phyloP scores from a whole-genome alignment of 306 rosid genomes.

The Alnus rubra region DNA sequence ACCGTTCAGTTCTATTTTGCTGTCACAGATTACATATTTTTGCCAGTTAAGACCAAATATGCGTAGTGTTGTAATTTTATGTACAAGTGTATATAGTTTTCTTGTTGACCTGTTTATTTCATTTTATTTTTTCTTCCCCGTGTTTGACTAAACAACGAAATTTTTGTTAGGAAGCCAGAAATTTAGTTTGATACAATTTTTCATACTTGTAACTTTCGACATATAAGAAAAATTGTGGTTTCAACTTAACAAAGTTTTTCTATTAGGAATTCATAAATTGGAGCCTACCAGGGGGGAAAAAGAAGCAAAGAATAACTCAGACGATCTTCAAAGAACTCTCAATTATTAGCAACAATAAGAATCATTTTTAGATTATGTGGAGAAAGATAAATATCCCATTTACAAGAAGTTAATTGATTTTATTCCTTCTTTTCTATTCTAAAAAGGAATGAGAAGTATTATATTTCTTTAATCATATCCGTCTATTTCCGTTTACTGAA shows the following conservation, averaged over 20 bases:
- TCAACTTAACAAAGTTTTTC: background rate
- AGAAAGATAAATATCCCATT: background rate
- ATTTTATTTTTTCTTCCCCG: background rate
- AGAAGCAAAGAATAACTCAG: background rate
- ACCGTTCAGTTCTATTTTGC: background rate
- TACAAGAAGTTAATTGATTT: background rate
- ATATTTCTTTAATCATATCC: background rate
- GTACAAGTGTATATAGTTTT: background rate
- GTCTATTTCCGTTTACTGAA: background rate
- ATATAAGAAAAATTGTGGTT: background rate
- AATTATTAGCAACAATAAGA: background rate
- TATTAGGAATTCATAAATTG: background rate
- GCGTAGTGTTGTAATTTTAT: background rate
- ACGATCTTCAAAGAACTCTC: background rate
- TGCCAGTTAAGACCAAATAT: background rate
- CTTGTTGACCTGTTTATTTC: background rate
- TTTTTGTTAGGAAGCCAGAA: background rate
- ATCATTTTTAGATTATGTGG: background rate
- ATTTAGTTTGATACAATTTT: background rate
- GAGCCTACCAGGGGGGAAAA: too few relatives aligned
- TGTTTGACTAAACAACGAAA: background rate
- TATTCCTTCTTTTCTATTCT: background rate
- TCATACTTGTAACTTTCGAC: background rate
- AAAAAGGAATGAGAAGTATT: background rate
- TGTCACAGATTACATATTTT: background rate